Evolutionary conservation across 2,329 filamentous ascomycete species (phyloP), one percentile per base, ranked within the genome.

Genomic region (Alternaria arborescens): DNA sequence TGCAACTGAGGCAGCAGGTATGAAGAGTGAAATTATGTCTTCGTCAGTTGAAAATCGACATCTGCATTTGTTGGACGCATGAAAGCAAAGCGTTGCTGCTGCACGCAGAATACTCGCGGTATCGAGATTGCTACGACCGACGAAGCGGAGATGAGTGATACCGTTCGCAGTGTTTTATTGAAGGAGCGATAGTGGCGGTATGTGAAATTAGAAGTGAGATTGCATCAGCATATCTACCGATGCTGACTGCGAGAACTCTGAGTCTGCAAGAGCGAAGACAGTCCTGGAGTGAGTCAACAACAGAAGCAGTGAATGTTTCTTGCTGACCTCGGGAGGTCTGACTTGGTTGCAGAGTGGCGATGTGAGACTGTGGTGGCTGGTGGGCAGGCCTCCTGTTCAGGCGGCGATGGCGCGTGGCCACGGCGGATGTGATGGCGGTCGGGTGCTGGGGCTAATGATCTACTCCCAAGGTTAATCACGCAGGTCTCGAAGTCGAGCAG

Each of bases 201-300:
- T 54, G n/a, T 36, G 55, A 53, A 58, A 58, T 58, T 46, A 52
- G 22, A 36, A 24, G 41, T 46, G 41, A 58, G 50, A 58, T 58
- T 58, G 38, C 55, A 32, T 30, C 30, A 42, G 24, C 46, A 46
- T 46, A 32, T 40, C 7, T 11, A 11, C n/a, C 2, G 36, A 40
- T 30, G 30, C 55, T 2, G 30, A 18, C 32, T 10, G 6, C 48
- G 30, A 32, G 47, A 30, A 36, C n/a, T 6, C n/a, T 24, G n/a
- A 26, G 32, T 6, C 7, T 46, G 50, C 55, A 46, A 32, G 24
- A 14, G 34, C n/a, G 24, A n/a, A 52, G 30, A 32, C 22, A 10
- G 24, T 7, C 11, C 1, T n/a, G 44, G 22, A 18, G 11, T 2
- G 32, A 18, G 20, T 2, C 16, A n/a, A 10, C 12, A 3, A 30